Base-by-base conservation (phyloP, 768 basidiomycete species). In the Collybiopsis confluens region DNA sequence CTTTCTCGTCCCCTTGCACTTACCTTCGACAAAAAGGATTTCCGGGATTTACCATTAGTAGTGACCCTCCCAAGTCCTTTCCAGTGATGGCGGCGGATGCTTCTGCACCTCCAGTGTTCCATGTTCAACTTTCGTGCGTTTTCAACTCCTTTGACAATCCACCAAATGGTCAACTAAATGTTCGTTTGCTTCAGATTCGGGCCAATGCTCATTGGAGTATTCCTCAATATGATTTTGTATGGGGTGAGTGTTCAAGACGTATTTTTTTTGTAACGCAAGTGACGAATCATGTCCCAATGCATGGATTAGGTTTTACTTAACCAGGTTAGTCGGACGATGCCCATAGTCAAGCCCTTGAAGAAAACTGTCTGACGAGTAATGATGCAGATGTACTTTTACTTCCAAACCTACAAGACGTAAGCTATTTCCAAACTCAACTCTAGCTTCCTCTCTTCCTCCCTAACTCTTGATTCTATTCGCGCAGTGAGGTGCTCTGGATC, bases 401-500 rank as follows among this genome's bases (percentile, higher is more conserved):
- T 24, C 18, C 51, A 43, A 43, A 52, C 40, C n/a, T 52, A 52
- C 41, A 52, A 35, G 30, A 15, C n/a, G 51, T 52, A 41, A 52
- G 51, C n/a, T 23, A 7, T 6, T n/a, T 6, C 16, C 40, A 18
- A 18, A 8, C 20, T 45, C n/a, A n/a, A n/a, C 35, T 41, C 26
- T 43, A 15, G 8, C 28, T 10, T n/a, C 13, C 10, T 52, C 41
- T 18, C 8, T n/a, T n/a, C 18, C 13, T 15, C 2, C 24, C 9
- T 3, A 11, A 23, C 27, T 15, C n/a, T 30, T n/a, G n/a, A 10
- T 18, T 33, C 27, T 7, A 37, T 38, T 11, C 27, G 16, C 7
- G 9, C 46, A 79, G 76, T 33, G 77, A 79, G 59, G 64, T 68
- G n/a, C 54, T 53, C 5, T 73, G 70, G 74, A 74, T 77, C 59